phyloP scores from a whole-genome alignment of 352 stramenopile genomes.

The Phytophthora constricta region DNA sequence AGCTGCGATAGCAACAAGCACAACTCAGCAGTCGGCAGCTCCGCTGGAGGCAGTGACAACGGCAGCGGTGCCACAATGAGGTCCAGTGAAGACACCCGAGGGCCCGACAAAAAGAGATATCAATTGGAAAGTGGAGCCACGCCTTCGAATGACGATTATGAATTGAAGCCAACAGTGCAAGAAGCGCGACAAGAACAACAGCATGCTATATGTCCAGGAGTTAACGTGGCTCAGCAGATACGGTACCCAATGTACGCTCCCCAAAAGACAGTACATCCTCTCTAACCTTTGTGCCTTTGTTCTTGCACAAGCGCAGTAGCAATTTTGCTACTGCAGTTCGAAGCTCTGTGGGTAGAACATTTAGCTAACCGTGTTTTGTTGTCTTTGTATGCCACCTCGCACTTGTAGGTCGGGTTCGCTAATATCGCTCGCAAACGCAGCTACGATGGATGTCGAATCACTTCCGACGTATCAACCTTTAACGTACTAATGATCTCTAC shows the following conservation, averaged over 20 bases:
- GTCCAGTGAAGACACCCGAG: conserved; percentile 1
- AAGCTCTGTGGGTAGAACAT: conserved; percentile 5
- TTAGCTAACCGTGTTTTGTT: conserved; percentile 17
- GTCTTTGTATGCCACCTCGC: conserved; percentile 4
- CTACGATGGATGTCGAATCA: neutral
- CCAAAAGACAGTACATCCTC: too few species aligned
- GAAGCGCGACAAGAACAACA: conserved; percentile 7
- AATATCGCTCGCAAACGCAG: conserved; percentile 7
- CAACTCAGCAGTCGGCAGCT: conserved; percentile 6
- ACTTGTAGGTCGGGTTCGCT: neutral
- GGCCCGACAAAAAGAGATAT: too few species aligned
- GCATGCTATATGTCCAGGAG: conserved; percentile 2
- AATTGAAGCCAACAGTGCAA: conserved; percentile 1
- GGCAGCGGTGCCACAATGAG: neutral
- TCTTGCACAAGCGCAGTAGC: too few species aligned
- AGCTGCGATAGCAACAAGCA: neutral
- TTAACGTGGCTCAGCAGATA: conserved; percentile 13
- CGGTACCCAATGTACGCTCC: conserved; percentile 28
- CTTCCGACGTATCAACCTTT: neutral
- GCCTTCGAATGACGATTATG: conserved; percentile 10
- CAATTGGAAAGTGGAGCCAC: neutral
- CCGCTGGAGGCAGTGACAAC: neutral
- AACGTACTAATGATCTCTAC: neutral
- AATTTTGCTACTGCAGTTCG: neutral
- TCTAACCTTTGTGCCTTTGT: too few species aligned